Percentiles rank a stretch among this genome's conserved stretches.
phyloP scores from a whole-genome alignment of 306 rosid genomes.

The Cucurbita argyrosperma region DNA sequence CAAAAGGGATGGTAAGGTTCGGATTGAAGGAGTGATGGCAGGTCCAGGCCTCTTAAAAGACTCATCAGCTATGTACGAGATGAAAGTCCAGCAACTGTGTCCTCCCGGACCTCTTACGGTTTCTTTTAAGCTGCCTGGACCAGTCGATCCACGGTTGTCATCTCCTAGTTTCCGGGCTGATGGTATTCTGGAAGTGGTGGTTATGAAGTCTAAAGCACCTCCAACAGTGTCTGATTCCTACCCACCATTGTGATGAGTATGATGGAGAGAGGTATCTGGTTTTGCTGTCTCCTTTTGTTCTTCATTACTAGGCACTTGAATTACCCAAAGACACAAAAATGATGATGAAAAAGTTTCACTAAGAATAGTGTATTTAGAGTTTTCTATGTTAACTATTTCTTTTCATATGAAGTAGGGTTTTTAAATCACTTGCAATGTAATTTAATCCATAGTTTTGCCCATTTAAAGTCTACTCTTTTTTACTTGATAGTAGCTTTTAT shows the following conservation, averaged over 20 bases:
- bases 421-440: background rate
- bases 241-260: conserved; percentile 4
- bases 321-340: background rate
- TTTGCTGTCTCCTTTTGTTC: background rate
- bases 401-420: background rate
- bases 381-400: background rate
- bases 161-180: conserved; percentile 35
- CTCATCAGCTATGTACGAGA: conserved; percentile 16
- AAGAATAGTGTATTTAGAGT: background rate
- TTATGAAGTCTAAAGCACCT: conserved; percentile 17
- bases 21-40: conserved; percentile 35
- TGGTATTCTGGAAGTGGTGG: conserved; percentile 37
- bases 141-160: conserved; percentile 39
- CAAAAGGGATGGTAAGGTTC: conserved; percentile 32
- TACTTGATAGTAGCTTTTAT: too few species aligned
- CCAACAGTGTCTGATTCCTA: conserved; percentile 6
- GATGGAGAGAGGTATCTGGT: background rate
- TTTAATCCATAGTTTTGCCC: too few species aligned
- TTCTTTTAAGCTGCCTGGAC: conserved; percentile 40
- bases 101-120: conserved; percentile 33
- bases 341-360: background rate
- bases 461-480: too few species aligned
- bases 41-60: conserved; percentile 20
- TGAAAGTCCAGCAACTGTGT: conserved; percentile 41
- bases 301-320: background rate